Evolutionary conservation across 129 eudicot genomes (phyloP), one percentile per base, ranked within the genome.

Genomic region (Gnaphalium uliginosum): DNA sequence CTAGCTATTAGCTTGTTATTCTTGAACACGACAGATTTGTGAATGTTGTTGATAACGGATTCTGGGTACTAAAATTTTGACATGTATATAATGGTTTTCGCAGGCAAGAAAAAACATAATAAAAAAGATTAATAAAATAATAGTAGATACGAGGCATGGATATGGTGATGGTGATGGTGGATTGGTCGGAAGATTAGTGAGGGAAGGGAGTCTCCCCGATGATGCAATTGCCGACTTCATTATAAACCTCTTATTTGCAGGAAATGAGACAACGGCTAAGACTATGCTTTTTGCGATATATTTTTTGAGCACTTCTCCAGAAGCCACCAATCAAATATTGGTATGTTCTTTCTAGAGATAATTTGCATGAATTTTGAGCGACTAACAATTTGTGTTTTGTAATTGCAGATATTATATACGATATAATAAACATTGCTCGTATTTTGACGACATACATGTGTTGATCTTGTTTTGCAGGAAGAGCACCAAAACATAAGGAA

Each of bases 251-350:
- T 81, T 91, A 4, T 91, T 91, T 24, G 97, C 94, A 0, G 97
- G 97, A 39, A 91, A 91, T 50, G 95, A 91, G 80, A 91, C 97
- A 0, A 88, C 97, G 0, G 85, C 97, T 77, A 91, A 91, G 66
- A 88, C 97, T 72, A 91, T 91, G 97, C 85, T 88, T 56, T 91
- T 91, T 54, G 89, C 97, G 15, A 79, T 91, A 61, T 91, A 91
- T 73, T 91, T 80, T 84, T 85, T 91, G 75, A 84, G 92, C 1
- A 85, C 39, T 23, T 86, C 82, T 66, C 92, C 97, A 2, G 54
- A 74, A 37, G 97, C 94, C 59, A 71, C 72, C 80, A 77, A 73
- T 46, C 83, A 84, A 60, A 53, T 91, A 18, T 81, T 88, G 92
- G 97, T 86, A 54, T 4, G 60, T 6, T 17, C 14, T 37, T 0